These are phyloP conservation scores for Osmanthus fragrans DNA, from an alignment of 257 asterid genomes.

Conservation along the genomic window DNA sequence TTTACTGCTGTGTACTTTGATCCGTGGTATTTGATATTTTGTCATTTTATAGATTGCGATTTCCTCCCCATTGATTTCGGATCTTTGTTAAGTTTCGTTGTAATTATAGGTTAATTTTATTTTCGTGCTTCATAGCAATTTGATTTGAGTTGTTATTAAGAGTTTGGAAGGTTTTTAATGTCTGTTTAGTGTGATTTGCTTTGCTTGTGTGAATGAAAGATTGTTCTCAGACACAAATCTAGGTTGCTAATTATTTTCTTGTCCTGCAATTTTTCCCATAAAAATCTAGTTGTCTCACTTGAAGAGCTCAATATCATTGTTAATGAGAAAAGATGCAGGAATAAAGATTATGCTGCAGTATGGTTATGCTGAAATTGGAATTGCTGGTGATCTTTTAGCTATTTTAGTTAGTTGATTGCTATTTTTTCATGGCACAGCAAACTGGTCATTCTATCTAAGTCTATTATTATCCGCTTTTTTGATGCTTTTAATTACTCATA, in stretches of 20 bases:
- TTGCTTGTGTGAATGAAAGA: background rate
- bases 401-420: background rate
- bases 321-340: background rate
- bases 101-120: background rate
- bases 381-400: background rate
- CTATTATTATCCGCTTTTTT: background rate
- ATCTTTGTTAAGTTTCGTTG: background rate
- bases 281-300: background rate
- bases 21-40: background rate
- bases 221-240: conserved; percentile 1
- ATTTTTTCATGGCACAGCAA: background rate
- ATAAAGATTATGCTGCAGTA: background rate
- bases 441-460: background rate
- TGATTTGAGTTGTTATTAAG: background rate
- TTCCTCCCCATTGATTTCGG: background rate
- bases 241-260: background rate
- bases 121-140: background rate
- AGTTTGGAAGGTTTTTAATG: background rate
- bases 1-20: background rate
- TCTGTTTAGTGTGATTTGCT: background rate
- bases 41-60: background rate
- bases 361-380: background rate
- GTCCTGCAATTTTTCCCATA: background rate
- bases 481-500: background rate
- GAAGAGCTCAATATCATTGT: background rate